A percentile compares a stretch with the other conserved stretches of the same genome.
These are phyloP conservation scores for Alternaria burnsii DNA, from an alignment of 2,329 filamentous ascomycete genomes.

Conservation along the genomic window DNA sequence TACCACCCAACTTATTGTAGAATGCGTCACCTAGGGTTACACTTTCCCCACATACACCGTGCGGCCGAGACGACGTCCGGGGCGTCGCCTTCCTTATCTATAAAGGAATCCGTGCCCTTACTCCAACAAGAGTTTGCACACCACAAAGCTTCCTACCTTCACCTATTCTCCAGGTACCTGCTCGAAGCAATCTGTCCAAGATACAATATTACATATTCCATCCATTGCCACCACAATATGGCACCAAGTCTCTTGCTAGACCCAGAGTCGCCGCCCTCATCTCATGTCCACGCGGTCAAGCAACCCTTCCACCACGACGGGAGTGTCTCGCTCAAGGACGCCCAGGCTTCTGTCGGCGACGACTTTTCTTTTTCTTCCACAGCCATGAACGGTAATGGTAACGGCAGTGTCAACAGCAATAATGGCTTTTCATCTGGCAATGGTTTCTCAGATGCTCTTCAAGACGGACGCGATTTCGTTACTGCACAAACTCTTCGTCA, in stretches of 20 bases:
- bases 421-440: constrained; percentile 23
- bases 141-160: neutral
- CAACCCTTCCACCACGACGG: constrained; percentile 28
- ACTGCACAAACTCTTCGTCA: constrained; percentile 39
- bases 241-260: constrained; percentile 43
- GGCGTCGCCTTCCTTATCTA: constrained; percentile 18
- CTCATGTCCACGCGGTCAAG: constrained; percentile 27
- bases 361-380: constrained; percentile 27
- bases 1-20: constrained; percentile 14
- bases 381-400: constrained; percentile 22
- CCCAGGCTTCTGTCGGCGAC: constrained; percentile 28
- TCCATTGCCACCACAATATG: constrained; percentile 27
- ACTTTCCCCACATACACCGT: constrained; percentile 33
- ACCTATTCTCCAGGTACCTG: neutral
- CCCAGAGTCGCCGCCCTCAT: constrained; percentile 30
- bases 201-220: neutral
- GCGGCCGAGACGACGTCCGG: constrained; percentile 16
- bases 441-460: constrained; percentile 19
- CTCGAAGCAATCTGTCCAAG: neutral
- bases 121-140: constrained; percentile 9
- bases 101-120: constrained; percentile 24
- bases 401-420: constrained; percentile 20
- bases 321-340: constrained; percentile 31
- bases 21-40: constrained; percentile 10
- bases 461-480: constrained; percentile 32